A percentile compares a stretch with the other conserved stretches of the same genome.
phyloP scores from a whole-genome alignment of 148 eudicot species.

The Camellia japonica region DNA sequence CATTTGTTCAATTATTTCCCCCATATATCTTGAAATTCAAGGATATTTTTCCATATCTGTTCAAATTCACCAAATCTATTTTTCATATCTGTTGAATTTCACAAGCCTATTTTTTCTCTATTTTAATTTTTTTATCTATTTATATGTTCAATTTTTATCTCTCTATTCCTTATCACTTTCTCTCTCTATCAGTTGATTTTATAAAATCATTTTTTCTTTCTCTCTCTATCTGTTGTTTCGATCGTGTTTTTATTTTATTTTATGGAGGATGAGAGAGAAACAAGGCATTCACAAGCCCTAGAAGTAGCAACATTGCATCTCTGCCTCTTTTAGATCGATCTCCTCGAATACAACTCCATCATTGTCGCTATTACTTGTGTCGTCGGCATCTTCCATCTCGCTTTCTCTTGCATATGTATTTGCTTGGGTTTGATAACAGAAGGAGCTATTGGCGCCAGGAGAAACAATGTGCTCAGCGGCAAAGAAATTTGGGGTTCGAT shows the following conservation, averaged over 20 bases:
- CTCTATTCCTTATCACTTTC: no score
- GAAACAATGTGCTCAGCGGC: conserved; percentile 83
- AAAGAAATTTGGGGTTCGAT: conserved; percentile 67
- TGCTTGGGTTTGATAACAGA: conserved; percentile 22
- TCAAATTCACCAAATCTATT: no score
- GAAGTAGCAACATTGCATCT: conserved; percentile 72
- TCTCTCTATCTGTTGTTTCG: no score
- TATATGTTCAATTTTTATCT: no score
- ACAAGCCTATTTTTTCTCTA: no score
- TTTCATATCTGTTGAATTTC: no score
- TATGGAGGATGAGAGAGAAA: conserved; percentile 47
- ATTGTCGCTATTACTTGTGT: conserved; percentile 45
- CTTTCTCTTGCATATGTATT: conserved; percentile 56
- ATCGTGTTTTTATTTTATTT: not conserved
- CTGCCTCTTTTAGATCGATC: conserved; percentile 66
- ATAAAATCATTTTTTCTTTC: no score
- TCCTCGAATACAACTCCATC: conserved; percentile 72
- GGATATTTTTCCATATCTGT: no score
- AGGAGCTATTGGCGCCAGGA: conserved; percentile 73
- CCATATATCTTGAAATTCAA: no score
- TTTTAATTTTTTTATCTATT: no score
- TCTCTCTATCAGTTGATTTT: no score
- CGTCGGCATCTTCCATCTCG: conserved; percentile 74
- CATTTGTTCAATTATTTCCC: no score
- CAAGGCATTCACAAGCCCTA: conserved; percentile 66